These are phyloP conservation scores for Melastoma malabathricum DNA, from an alignment of 345 rosid genomes.

Conservation along the genomic window DNA sequence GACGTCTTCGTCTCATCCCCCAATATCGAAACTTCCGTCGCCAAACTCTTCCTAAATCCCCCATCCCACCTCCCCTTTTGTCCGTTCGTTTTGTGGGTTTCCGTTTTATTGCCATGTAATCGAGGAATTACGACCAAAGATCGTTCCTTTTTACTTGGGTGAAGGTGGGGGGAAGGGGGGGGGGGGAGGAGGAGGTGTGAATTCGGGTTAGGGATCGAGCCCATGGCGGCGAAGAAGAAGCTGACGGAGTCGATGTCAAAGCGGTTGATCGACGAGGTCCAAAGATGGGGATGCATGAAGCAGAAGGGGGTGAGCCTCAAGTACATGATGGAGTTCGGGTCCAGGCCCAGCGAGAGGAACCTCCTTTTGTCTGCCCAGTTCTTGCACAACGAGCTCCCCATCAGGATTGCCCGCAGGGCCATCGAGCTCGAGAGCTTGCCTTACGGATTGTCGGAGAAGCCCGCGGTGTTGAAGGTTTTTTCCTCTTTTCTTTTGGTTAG, in stretches of 20 bases:
- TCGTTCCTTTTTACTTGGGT: no score
- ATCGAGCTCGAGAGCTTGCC: constrained; percentile 75
- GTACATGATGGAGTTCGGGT: constrained; percentile 95
- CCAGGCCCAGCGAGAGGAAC: constrained; percentile 47
- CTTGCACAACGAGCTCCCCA: constrained; percentile 80
- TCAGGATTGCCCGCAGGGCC: constrained; percentile 71
- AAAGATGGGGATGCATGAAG: constrained; percentile 82
- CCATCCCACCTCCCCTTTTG: no score
- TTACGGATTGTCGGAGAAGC: constrained; percentile 65
- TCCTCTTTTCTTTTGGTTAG: neutral
- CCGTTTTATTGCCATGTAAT: no score
- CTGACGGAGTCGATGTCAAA: constrained; percentile 39
- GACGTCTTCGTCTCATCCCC: no score
- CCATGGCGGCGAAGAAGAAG: constrained; percentile 76
- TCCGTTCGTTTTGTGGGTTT: no score
- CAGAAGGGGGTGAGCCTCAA: constrained; percentile 80
- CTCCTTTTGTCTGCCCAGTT: constrained; percentile 74
- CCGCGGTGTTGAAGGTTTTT: constrained; percentile 59
- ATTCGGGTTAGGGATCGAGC: constrained; percentile 1
- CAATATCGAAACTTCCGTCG: no score
- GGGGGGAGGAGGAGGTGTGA: neutral
- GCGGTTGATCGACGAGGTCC: constrained; percentile 58
- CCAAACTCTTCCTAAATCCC: no score
- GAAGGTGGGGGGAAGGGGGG: no score
- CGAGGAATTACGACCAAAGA: no score